Evolutionary conservation across 1,139 yeast genomes (phyloP).

Genomic region (Pneumocystis canis): DNA sequence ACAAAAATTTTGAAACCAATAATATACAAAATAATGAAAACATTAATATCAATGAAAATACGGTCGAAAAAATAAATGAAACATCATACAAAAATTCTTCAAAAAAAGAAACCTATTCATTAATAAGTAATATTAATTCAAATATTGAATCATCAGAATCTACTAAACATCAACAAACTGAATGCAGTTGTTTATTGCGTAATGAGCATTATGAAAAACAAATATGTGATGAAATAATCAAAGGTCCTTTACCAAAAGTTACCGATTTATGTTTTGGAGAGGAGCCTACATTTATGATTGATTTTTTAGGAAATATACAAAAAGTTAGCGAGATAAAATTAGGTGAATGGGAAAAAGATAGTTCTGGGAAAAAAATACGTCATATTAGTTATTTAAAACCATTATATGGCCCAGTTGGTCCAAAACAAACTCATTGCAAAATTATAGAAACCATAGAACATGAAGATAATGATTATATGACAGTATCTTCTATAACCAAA

Average conservation of each 20-base stretch:
- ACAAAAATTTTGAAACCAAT: constrained; percentile 17
- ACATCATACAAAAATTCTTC: neutral
- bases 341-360: constrained; percentile 37
- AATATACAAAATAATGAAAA: constrained; percentile 18
- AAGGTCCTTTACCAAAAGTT: constrained; percentile 73
- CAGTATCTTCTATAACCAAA: constrained; percentile 51
- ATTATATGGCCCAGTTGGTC: constrained; percentile 71
- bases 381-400: constrained; percentile 53
- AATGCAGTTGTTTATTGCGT: constrained; percentile 36
- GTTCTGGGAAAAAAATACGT: constrained; percentile 27
- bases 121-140: neutral
- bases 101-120: neutral
- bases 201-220: constrained; percentile 41
- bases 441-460: constrained; percentile 58
- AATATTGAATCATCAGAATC: constrained; percentile 33
- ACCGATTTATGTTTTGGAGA: constrained; percentile 58
- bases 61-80: neutral
- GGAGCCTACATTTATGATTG: constrained; percentile 44
- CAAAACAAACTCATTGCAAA: constrained; percentile 78
- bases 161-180: constrained; percentile 40
- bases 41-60: constrained; percentile 13
- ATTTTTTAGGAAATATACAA: constrained; percentile 44
- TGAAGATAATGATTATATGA: constrained; percentile 42
- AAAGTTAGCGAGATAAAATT: constrained; percentile 51
- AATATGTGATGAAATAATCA: constrained; percentile 43